Evolutionary conservation across 495 filamentous ascomycete genomes (phyloP).

Genomic region (Astrocystis sublimbata): DNA sequence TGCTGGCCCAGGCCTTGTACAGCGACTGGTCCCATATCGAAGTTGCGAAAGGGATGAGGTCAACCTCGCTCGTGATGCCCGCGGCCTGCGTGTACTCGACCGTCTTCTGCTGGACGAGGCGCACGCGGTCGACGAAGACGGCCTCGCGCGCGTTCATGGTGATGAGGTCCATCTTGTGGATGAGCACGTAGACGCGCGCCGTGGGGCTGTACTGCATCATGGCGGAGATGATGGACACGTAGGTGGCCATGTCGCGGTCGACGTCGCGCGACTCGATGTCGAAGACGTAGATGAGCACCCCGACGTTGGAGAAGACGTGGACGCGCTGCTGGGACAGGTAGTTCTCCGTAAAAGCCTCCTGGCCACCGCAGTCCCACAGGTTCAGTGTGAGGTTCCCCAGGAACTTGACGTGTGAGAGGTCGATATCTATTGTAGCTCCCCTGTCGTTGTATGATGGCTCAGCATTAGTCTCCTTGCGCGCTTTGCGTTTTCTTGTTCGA

Average conservation of each 20-base stretch:
- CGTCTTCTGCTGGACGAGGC: constrained; percentile 72
- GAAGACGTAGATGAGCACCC: constrained; percentile 98
- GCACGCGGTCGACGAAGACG: constrained; percentile 76
- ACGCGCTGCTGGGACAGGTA: constrained; percentile 91
- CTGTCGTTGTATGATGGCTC: constrained; percentile 25
- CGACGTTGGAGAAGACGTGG: constrained; percentile 95
- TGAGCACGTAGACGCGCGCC: constrained; percentile 85
- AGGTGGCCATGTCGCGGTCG: constrained; percentile 85
- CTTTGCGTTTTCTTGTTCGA: neutral
- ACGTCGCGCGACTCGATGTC: constrained; percentile 96
- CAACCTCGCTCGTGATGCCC: constrained; percentile 42
- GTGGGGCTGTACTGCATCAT: constrained; percentile 79
- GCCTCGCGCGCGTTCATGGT: constrained; percentile 71
- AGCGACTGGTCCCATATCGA: constrained; percentile 98
- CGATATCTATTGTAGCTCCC: constrained; percentile 97
- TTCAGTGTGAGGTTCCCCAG: constrained; percentile 96
- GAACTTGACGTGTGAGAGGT: constrained; percentile 97
- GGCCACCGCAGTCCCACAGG: constrained; percentile 97
- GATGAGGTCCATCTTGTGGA: constrained; percentile 99
- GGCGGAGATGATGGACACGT: constrained; percentile 80
- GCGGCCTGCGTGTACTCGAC: constrained; percentile 60
- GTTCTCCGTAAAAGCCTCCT: constrained; percentile 98
- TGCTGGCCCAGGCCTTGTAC: constrained; percentile 97
- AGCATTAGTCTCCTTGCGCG: too few species aligned
- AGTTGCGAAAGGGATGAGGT: constrained; percentile 77